Percentiles rank a stretch among this genome's conserved stretches.
Conservation (phyloP, 73 alveolate genomes). For the Blepharisma japonicum region DNA sequence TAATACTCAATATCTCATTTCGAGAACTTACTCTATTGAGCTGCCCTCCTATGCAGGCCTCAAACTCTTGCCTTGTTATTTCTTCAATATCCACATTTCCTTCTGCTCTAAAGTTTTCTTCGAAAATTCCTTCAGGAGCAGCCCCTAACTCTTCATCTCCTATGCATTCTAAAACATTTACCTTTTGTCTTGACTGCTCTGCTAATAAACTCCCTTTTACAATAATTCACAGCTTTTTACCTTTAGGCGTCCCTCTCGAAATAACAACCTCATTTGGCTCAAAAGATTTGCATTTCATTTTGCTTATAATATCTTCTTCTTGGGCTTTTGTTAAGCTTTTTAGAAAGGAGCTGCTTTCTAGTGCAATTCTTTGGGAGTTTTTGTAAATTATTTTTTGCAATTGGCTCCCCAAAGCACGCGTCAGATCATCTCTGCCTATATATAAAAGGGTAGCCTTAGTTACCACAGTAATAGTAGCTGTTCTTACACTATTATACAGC, state of each 20-base stretch:
- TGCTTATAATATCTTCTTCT: background rate
- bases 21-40: too few species aligned
- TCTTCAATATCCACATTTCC: too few species aligned
- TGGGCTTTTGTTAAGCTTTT: constrained; percentile 23
- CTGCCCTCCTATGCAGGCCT: too few species aligned
- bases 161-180: constrained; percentile 32
- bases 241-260: constrained; percentile 37
- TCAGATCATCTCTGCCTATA: background rate
- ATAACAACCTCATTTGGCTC: constrained; percentile 34
- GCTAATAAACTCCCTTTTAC: background rate
- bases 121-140: too few species aligned
- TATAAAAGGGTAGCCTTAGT: constrained; percentile 36
- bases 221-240: background rate
- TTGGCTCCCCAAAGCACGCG: constrained; percentile 19
- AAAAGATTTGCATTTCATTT: background rate
- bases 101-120: too few species aligned
- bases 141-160: too few species aligned
- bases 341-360: background rate
- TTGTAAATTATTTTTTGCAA: background rate
- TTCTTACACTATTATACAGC: constrained; percentile 90
- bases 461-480: constrained; percentile 86
- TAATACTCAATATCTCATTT: background rate
- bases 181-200: constrained; percentile 7
- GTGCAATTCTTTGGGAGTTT: constrained; percentile 20
- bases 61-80: too few species aligned